Conservation (phyloP, 2,329 filamentous ascomycete species). For the Neocatenulostroma microsporum region DNA sequence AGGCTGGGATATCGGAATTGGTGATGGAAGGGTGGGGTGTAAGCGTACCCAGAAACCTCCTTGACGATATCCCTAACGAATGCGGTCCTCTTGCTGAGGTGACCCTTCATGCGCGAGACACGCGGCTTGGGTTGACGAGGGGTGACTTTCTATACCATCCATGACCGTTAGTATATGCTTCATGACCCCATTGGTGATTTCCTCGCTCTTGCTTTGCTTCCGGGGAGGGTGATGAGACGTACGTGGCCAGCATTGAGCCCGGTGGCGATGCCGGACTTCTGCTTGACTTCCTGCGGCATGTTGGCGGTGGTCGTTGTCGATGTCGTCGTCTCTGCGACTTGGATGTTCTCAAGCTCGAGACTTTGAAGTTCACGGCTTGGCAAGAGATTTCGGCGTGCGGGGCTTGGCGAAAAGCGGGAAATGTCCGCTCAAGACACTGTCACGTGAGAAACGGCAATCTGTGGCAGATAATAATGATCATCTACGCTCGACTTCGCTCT, state of each 20-base stretch:
- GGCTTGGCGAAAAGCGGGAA: too few relatives aligned
- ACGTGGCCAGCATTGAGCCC: constrained; percentile 61
- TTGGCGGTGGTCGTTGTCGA: constrained; percentile 26
- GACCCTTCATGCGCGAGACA: constrained; percentile 73
- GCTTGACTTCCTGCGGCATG: constrained; percentile 49
- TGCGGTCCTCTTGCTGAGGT: constrained; percentile 90
- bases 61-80: constrained; percentile 97
- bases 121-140: constrained; percentile 43
- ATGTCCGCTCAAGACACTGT: too few relatives aligned
- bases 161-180: constrained; percentile 17
- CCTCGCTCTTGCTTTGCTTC: neutral
- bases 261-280: constrained; percentile 49
- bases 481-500: too few relatives aligned
- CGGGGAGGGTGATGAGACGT: constrained; percentile 35
- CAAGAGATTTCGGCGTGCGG: too few relatives aligned
- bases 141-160: constrained; percentile 40
- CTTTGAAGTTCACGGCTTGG: too few relatives aligned
- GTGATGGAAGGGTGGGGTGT: neutral
- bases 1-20: too few relatives aligned
- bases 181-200: constrained; percentile 6
- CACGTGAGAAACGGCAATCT: too few relatives aligned
- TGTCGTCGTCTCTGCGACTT: constrained; percentile 13
- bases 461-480: too few relatives aligned
- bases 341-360: too few relatives aligned
- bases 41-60: constrained; percentile 86